These are phyloP conservation scores for Conoideocrella luteorostrata DNA, from an alignment of 2,329 filamentous ascomycete genomes.

Conservation along the genomic window DNA sequence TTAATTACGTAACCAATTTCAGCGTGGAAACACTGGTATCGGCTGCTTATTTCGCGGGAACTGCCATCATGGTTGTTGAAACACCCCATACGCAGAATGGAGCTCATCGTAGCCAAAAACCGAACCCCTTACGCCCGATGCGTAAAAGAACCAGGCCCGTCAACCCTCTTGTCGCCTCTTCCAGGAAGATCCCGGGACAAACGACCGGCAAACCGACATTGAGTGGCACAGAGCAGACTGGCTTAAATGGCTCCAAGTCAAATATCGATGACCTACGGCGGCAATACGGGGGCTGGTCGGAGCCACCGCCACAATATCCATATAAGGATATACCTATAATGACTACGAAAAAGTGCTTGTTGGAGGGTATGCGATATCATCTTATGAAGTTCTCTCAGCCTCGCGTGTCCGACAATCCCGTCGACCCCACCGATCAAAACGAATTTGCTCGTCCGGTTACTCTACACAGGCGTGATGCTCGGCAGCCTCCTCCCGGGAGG, in stretches of 20 bases:
- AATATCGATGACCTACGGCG: conserved; percentile 36
- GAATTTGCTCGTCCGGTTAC: conserved; percentile 85
- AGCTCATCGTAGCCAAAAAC: conserved; percentile 21
- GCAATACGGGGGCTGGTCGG: conserved; percentile 52
- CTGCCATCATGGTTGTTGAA: conserved; percentile 40
- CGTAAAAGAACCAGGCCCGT: conserved; percentile 34
- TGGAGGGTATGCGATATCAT: conserved; percentile 78
- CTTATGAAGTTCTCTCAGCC: conserved; percentile 70
- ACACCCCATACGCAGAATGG: conserved; percentile 30
- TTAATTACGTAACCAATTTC: no score
- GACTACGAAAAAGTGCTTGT: conserved; percentile 73
- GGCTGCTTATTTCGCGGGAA: background rate
- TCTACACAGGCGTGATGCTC: conserved; percentile 81
- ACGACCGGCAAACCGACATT: conserved; percentile 14
- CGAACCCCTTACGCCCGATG: conserved; percentile 33
- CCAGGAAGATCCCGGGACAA: conserved; percentile 34
- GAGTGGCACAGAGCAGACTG: conserved; percentile 14
- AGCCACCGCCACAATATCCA: conserved; percentile 37
- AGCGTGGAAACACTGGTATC: no score
- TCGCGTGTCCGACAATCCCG: conserved; percentile 49
- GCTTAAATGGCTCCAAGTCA: conserved; percentile 23
- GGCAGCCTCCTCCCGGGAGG: conserved; percentile 58
- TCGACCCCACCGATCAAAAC: conserved; percentile 63
- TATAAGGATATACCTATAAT: conserved; percentile 62
- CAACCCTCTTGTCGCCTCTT: conserved; percentile 60